These are phyloP conservation scores for Groenewaldozyma tartarivorans DNA, from an alignment of 805 yeast species.

Conservation along the genomic window DNA sequence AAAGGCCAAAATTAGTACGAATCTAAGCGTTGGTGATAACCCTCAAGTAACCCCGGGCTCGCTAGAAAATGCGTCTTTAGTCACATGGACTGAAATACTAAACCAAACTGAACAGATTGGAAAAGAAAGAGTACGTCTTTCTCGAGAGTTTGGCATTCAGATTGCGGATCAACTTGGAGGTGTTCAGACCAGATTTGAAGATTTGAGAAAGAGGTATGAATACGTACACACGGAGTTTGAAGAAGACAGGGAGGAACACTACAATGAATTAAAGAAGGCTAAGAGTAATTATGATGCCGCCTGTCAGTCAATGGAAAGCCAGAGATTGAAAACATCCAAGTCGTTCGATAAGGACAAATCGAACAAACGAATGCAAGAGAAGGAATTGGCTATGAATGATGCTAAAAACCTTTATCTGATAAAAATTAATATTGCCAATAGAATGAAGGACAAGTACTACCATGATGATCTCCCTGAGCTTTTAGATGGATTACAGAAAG, in stretches of 20 bases:
- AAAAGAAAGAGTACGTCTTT: slow-evolving; percentile 50
- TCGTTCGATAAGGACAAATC: slow-evolving; percentile 29
- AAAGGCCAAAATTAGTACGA: slow-evolving; percentile 60
- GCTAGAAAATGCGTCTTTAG: slow-evolving; percentile 75
- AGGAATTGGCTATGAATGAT: slow-evolving; percentile 72
- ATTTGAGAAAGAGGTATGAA: slow-evolving; percentile 46
- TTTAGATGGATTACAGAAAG: slow-evolving; percentile 71
- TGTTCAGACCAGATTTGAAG: slow-evolving; percentile 44
- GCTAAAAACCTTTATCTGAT: slow-evolving; percentile 80
- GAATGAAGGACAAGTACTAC: slow-evolving; percentile 84
- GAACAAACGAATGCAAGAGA: slow-evolving; percentile 43
- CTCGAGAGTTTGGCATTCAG: slow-evolving; percentile 49
- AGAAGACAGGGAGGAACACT: slow-evolving; percentile 37
- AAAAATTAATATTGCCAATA: slow-evolving; percentile 72
- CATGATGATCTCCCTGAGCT: slow-evolving; percentile 91
- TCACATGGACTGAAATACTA: slow-evolving; percentile 83
- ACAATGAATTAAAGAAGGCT: slow-evolving; percentile 49
- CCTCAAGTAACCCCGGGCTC: slow-evolving; percentile 95
- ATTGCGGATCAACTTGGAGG: slow-evolving; percentile 52
- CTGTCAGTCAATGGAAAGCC: slow-evolving; percentile 72
- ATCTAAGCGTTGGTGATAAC: slow-evolving; percentile 77
- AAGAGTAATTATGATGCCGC: slow-evolving; percentile 73
- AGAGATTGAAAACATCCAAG: slow-evolving; percentile 65
- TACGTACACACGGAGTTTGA: slow-evolving; percentile 50
- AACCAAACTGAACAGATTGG: slow-evolving; percentile 76